Evolutionary conservation across 73 alveolate species (phyloP).

Genomic region (Symbiodinium natans): DNA sequence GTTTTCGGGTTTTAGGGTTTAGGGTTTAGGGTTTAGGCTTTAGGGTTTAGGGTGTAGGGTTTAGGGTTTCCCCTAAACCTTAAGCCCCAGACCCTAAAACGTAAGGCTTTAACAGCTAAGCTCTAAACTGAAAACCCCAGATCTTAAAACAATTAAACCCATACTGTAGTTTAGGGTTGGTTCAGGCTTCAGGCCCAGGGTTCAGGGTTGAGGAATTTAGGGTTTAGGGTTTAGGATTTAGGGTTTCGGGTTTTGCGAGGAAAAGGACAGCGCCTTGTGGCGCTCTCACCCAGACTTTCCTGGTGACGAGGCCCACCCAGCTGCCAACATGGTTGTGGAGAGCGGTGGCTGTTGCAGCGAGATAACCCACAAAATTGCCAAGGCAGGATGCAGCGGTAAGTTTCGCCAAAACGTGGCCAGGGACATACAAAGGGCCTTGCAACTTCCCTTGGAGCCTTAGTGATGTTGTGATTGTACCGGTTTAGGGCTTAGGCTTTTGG

Average conservation of each 20-base stretch:
- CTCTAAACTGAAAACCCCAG: not conserved
- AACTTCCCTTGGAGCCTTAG: not conserved
- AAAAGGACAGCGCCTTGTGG: too few species aligned
- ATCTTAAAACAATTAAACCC: not conserved
- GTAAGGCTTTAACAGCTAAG: too few species aligned
- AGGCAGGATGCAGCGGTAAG: not conserved
- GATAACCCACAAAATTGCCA: not conserved
- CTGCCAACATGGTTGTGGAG: not conserved
- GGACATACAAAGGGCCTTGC: not conserved
- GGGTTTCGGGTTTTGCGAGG: too few species aligned
- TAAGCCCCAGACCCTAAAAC: too few species aligned
- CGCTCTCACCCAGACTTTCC: too few species aligned
- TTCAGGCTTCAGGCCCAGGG: not conserved
- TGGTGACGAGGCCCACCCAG: not conserved
- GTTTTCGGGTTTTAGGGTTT: too few species aligned
- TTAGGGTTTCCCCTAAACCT: too few species aligned
- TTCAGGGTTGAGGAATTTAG: not conserved
- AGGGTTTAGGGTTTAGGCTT: too few species aligned
- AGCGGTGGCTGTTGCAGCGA: not conserved
- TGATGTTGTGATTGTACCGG: not conserved
- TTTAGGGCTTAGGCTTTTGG: not conserved
- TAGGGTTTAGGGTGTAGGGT: too few species aligned
- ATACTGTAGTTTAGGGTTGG: not conserved
- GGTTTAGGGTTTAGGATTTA: not conserved
- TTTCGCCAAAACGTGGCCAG: not conserved